phyloP scores from a whole-genome alignment of 1,284 basidiomycete genomes.

The Sporisorium reilianum region DNA sequence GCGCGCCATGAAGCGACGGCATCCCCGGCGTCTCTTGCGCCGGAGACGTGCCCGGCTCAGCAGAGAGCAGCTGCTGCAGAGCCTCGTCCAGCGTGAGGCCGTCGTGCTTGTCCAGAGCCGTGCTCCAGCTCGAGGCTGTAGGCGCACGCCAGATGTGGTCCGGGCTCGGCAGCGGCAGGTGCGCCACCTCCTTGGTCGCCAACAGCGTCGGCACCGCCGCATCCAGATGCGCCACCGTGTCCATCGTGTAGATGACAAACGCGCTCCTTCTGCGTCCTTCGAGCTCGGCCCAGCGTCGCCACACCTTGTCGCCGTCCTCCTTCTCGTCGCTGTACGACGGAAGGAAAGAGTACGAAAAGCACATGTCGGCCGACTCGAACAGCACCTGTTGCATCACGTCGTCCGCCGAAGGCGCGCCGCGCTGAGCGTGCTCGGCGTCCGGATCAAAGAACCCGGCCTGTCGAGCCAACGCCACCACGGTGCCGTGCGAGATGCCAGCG shows the following conservation, averaged over 20 bases:
- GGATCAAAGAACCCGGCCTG: conserved; percentile 59
- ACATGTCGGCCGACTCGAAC: conserved; percentile 39
- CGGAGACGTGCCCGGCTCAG: conserved; percentile 22
- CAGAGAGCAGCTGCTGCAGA: conserved; percentile 42
- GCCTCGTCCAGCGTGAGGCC: conserved; percentile 55
- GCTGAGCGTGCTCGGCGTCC: conserved; percentile 41
- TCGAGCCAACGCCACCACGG: conserved; percentile 53
- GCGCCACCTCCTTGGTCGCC: conserved; percentile 50
- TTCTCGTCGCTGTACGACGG: conserved; percentile 38
- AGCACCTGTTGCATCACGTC: conserved; percentile 45
- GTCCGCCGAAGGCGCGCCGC: conserved; percentile 24
- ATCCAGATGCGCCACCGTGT: conserved; percentile 59
- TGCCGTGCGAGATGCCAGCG: conserved; percentile 52
- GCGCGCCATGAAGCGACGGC: conserved; percentile 47
- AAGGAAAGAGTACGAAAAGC: conserved; percentile 50
- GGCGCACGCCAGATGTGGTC: conserved; percentile 57
- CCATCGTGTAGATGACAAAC: conserved; percentile 54
- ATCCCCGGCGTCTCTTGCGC: conserved; percentile 1
- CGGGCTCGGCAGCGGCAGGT: conserved; percentile 58
- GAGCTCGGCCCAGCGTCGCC: conserved; percentile 60
- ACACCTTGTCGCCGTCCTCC: conserved; percentile 51
- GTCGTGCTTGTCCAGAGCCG: conserved; percentile 34
- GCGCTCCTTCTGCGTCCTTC: conserved; percentile 58
- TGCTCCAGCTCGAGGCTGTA: conserved; percentile 41
- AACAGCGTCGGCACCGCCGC: conserved; percentile 48